phyloP scores from a whole-genome alignment of 768 basidiomycete species.

The Gloeophyllum trabeum region DNA sequence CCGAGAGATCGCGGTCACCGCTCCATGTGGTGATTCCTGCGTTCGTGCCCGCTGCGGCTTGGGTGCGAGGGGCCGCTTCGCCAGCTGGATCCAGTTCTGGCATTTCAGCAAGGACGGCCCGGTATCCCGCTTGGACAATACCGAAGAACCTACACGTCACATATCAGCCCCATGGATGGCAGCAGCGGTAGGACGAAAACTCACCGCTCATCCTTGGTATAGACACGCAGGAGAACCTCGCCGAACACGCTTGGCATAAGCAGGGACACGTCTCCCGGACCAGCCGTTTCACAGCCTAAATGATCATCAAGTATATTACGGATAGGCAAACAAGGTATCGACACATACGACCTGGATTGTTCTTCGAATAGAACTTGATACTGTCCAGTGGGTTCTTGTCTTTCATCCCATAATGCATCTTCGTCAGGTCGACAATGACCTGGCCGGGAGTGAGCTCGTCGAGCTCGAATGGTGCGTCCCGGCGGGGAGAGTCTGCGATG shows the following conservation, averaged over 20 bases:
- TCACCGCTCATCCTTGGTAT: constrained; percentile 45
- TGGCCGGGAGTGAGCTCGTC: constrained; percentile 30
- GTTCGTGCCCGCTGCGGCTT: no score
- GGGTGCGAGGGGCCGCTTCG: no score
- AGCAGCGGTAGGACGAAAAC: constrained; percentile 5
- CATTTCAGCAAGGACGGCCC: constrained; percentile 23
- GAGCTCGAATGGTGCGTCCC: constrained; percentile 15
- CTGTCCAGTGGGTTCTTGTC: constrained; percentile 56
- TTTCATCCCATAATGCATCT: constrained; percentile 73
- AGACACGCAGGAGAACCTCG: constrained; percentile 60
- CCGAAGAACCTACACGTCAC: constrained; percentile 31
- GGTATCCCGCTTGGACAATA: constrained; percentile 60
- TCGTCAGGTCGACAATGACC: constrained; percentile 50
- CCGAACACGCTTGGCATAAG: constrained; percentile 56
- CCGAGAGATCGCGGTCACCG: no score
- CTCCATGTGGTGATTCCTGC: no score
- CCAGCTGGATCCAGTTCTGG: no score
- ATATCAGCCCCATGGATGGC: constrained; percentile 1
- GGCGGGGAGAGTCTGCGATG: constrained; percentile 5
- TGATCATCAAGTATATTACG: not conserved
- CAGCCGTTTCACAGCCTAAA: constrained; percentile 32
- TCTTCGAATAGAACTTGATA: constrained; percentile 68
- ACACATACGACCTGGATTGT: constrained; percentile 18
- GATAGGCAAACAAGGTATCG: not conserved
- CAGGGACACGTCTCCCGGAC: constrained; percentile 48